phyloP scores from a whole-genome alignment of 2,329 filamentous ascomycete species.

The Pseudomassariella vexata region DNA sequence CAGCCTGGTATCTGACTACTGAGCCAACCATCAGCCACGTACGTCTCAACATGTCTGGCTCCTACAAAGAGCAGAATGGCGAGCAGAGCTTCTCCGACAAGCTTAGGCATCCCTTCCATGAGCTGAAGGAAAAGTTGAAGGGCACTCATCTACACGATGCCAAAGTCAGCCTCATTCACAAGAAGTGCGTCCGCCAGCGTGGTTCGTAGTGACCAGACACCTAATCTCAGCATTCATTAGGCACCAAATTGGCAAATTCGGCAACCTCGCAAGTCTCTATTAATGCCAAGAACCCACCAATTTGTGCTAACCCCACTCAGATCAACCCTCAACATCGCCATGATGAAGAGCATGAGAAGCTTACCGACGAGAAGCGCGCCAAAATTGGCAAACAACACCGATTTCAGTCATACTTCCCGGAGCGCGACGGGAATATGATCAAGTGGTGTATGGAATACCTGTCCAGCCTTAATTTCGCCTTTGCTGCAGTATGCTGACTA shows the following conservation, averaged over 20 bases:
- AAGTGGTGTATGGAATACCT: conserved; percentile 99
- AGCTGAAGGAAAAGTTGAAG: conserved; percentile 47
- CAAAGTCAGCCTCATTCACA: conserved; percentile 51
- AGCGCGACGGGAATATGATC: conserved; percentile 75
- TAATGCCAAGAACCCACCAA: too few species aligned
- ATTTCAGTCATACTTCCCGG: conserved; percentile 86
- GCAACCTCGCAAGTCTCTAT: conserved; percentile 46
- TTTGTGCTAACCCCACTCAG: too few species aligned
- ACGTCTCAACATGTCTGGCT: too few species aligned
- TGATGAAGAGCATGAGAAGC: conserved; percentile 85
- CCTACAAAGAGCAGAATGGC: too few species aligned
- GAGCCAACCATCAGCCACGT: too few species aligned
- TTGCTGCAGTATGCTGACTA: too few species aligned
- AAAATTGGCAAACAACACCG: conserved; percentile 68
- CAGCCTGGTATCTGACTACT: too few species aligned
- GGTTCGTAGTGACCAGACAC: neutral
- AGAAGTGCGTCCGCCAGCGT: conserved; percentile 39
- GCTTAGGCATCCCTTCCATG: conserved; percentile 41
- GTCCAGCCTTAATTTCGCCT: too few species aligned
- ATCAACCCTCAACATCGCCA: conserved; percentile 88
- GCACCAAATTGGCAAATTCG: conserved; percentile 57
- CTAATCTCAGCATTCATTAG: conserved; percentile 18
- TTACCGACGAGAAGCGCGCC: conserved; percentile 73
- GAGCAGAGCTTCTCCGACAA: conserved; percentile 34
- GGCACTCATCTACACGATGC: conserved; percentile 49